Conservation (phyloP, 371 early-diverging fungal species). For the Apophysomyces sp. region DNA sequence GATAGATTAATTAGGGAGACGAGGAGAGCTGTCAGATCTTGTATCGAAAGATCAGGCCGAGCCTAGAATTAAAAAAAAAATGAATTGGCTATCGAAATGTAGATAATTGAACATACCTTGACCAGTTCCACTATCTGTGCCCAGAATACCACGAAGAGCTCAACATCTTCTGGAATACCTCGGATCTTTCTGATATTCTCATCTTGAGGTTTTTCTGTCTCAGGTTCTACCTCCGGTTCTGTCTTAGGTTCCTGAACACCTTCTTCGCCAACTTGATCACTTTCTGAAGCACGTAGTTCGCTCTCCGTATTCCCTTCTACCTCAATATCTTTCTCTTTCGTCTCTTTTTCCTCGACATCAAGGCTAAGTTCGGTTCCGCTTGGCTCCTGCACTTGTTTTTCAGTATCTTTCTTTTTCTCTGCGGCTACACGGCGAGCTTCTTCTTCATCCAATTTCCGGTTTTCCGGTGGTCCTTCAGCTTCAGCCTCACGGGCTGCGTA, state of each 20-base stretch:
- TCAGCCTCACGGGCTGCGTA: constrained; percentile 15
- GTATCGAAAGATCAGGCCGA: constrained; percentile 86
- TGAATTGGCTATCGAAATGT: constrained; percentile 67
- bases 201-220: constrained; percentile 21
- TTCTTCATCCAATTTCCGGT: constrained; percentile 25
- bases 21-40: constrained; percentile 84
- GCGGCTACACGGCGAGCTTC: constrained; percentile 9
- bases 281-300: constrained; percentile 13
- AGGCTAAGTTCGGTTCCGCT: too few relatives aligned
- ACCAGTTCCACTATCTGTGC: constrained; percentile 85
- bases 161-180: constrained; percentile 83
- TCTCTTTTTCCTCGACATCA: background rate
- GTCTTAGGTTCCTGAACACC: constrained; percentile 17
- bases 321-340: constrained; percentile 10
- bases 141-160: constrained; percentile 95
- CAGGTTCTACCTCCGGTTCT: constrained; percentile 28
- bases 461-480: constrained; percentile 3
- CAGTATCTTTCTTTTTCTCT: constrained; percentile 25
- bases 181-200: constrained; percentile 36
- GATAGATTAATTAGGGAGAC: constrained; percentile 84
- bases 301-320: constrained; percentile 13
- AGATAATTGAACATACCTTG: constrained; percentile 49
- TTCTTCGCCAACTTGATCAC: constrained; percentile 18
- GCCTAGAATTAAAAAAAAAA: constrained; percentile 51
- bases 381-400: constrained; percentile 21